These are phyloP conservation scores for Torrubiellomyces zombiae DNA, from an alignment of 2,329 filamentous ascomycete species.

Conservation along the genomic window DNA sequence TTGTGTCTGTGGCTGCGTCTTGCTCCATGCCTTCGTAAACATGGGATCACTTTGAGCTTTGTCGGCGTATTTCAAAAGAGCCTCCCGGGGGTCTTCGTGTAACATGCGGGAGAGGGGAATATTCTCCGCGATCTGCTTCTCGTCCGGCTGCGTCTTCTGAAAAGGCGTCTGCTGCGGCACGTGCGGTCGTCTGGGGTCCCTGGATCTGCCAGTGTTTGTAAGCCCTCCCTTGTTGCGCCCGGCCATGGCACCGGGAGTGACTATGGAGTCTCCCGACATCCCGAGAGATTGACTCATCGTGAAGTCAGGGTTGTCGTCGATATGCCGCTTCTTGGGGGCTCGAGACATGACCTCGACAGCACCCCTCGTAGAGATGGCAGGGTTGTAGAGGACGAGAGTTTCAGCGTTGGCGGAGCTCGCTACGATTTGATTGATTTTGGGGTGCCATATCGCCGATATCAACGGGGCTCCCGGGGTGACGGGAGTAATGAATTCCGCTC, in stretches of 20 bases:
- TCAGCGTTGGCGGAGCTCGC: constrained; percentile 86
- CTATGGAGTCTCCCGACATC: constrained; percentile 67
- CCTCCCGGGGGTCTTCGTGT: constrained; percentile 90
- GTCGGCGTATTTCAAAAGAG: constrained; percentile 85
- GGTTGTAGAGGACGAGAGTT: constrained; percentile 81
- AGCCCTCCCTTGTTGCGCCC: constrained; percentile 45
- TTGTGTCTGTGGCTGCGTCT: constrained; percentile 81
- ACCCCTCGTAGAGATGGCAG: constrained; percentile 62
- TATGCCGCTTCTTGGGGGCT: constrained; percentile 83
- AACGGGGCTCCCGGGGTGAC: constrained; percentile 75
- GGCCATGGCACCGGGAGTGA: constrained; percentile 47
- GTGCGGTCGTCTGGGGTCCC: constrained; percentile 71
- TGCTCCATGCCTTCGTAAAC: constrained; percentile 86
- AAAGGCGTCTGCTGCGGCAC: constrained; percentile 77
- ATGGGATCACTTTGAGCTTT: constrained; percentile 83
- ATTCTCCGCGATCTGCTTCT: constrained; percentile 72
- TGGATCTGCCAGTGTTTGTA: constrained; percentile 58
- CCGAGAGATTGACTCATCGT: constrained; percentile 73
- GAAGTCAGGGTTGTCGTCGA: constrained; percentile 79
- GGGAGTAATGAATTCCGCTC: constrained; percentile 67
- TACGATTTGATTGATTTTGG: constrained; percentile 88
- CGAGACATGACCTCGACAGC: constrained; percentile 83
- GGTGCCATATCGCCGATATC: constrained; percentile 79
- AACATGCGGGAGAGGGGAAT: constrained; percentile 86
- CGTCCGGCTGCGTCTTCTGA: constrained; percentile 75